These are phyloP conservation scores for Yamadazyma scolyti DNA, from an alignment of 805 yeast species.

Conservation along the genomic window DNA sequence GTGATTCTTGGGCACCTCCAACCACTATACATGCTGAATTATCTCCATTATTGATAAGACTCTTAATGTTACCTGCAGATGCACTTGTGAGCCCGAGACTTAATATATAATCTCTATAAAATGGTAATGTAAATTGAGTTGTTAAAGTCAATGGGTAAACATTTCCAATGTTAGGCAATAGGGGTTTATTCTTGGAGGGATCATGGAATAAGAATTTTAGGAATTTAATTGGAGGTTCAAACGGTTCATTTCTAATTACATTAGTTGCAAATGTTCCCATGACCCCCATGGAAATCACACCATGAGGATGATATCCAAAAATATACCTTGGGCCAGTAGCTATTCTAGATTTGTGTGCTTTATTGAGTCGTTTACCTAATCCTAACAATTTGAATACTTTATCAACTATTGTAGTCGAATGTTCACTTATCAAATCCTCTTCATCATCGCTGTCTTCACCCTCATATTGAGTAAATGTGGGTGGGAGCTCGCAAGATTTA, in stretches of 20 bases:
- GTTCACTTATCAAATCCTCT: conserved; percentile 39
- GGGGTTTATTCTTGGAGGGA: conserved; percentile 62
- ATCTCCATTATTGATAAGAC: conserved; percentile 56
- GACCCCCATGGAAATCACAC: conserved; percentile 88
- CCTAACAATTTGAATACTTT: conserved; percentile 32
- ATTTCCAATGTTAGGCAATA: conserved; percentile 80
- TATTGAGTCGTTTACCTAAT: conserved; percentile 34
- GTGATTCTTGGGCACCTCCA: conserved; percentile 93
- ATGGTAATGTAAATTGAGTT: conserved; percentile 79
- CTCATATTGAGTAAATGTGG: conserved; percentile 52
- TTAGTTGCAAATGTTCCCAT: conserved; percentile 77
- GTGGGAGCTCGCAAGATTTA: conserved; percentile 65
- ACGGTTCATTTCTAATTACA: conserved; percentile 41
- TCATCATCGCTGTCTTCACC: conserved; percentile 30
- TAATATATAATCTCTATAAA: conserved; percentile 81
- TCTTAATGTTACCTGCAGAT: conserved; percentile 64
- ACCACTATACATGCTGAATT: conserved; percentile 85
- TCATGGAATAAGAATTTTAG: conserved; percentile 46
- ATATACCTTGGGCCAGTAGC: conserved; percentile 71
- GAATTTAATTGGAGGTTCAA: conserved; percentile 28
- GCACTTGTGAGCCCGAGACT: conserved; percentile 85
- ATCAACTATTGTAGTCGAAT: conserved; percentile 33
- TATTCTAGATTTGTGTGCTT: conserved; percentile 14
- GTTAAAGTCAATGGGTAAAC: conserved; percentile 74
- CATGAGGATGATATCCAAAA: conserved; percentile 96